Base-by-base conservation (phyloP, 352 stramenopile species). In the Peronospora belbahrii region DNA sequence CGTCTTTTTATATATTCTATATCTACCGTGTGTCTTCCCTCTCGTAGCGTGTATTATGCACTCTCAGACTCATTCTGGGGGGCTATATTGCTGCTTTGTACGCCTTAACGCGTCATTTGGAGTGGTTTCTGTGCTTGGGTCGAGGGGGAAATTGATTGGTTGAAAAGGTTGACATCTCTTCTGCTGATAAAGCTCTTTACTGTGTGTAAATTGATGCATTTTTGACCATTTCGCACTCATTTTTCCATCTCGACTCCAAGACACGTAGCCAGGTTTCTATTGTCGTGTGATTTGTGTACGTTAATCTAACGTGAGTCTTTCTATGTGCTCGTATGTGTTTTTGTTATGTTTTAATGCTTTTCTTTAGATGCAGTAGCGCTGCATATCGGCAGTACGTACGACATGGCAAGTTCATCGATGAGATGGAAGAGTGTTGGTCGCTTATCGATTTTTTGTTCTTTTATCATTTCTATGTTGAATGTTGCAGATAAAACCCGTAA, bases 401-500 rank as follows among this genome's bases (percentile, higher is more conserved):
- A 27, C 22, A 13, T 1, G 24, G 17, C n/a, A 13, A n/a, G 10
- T 11, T 9, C 2, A 27, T n/a, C 14, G 32, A 10, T 23, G 38
- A 31, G 15, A 1, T 40, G 25, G 15, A 15, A 10, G 35, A 59
- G 43, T 61, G 44, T 56, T 61, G 45, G 45, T 57, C 14, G 41
- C 49, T 50, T 25, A 58, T 50, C 54, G 48, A 22, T 36, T 2
- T 19, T 54, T 37, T 57, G 44, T 39, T 55, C n/a, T n/a, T 61
- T 32, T 62, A 59, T 57, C 42, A 43, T 38, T 66, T 55, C 44
- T 59, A 33, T 58, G 40, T 47, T 39, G 27, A 9, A 39, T 52
- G n/a, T n/a, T 32, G 17, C 47, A 85, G 71, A 68, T 85, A 35
- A 33, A 65, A 53, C 62, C 62, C 69, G 70, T 51, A 46, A 85